Conservation (phyloP, 1,139 yeast species). For the Saccharomycopsis hybrid region DNA sequence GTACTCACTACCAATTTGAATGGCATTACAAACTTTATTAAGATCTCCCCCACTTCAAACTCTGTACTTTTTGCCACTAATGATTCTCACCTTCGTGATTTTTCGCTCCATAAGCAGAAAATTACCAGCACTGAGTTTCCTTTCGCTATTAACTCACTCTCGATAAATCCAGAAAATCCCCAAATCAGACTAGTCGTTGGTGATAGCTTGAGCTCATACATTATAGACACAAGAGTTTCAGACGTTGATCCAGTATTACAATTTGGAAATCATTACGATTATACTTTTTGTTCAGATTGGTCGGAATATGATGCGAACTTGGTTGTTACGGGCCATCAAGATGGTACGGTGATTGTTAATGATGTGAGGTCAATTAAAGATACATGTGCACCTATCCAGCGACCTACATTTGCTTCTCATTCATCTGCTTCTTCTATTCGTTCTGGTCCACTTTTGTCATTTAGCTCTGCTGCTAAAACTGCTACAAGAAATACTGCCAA, state of each 20-base stretch:
- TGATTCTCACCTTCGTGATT: constrained; percentile 38
- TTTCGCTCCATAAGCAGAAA: constrained; percentile 32
- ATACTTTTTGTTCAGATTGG: constrained; percentile 61
- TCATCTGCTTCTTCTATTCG: constrained; percentile 31
- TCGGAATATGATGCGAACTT: constrained; percentile 33
- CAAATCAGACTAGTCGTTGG: constrained; percentile 44
- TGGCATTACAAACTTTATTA: constrained; percentile 52
- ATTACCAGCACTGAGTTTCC: constrained; percentile 28
- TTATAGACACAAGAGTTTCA: constrained; percentile 39
- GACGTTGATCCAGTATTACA: constrained; percentile 22
- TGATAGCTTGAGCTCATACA: constrained; percentile 38
- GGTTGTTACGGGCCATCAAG: constrained; percentile 55
- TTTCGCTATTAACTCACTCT: constrained; percentile 48
- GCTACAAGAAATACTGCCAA: constrained; percentile 31
- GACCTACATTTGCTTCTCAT: too few species aligned
- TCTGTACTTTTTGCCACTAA: constrained; percentile 39
- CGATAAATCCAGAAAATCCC: constrained; percentile 34
- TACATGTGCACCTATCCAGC: too few species aligned
- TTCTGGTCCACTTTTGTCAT: too few species aligned
- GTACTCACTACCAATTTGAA: constrained; percentile 39
- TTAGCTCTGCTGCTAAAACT: constrained; percentile 32
- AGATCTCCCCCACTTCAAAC: constrained; percentile 26
- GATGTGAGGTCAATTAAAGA: constrained; percentile 33
- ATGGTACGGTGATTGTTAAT: constrained; percentile 50
- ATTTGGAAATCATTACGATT: constrained; percentile 46